phyloP scores from a whole-genome alignment of 345 rosid genomes.

The Zanthoxylum bungeanum region DNA sequence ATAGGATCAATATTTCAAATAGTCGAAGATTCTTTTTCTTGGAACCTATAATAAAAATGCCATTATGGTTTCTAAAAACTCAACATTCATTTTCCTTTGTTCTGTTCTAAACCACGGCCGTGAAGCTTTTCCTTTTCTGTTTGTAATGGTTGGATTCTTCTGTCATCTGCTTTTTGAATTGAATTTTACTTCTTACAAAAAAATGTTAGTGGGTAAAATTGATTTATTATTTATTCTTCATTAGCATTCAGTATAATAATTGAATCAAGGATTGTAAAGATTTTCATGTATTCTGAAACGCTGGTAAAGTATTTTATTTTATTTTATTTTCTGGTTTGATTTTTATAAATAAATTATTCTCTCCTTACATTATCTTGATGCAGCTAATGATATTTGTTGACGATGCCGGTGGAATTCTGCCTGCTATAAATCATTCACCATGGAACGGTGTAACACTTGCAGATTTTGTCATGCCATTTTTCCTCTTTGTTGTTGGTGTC shows the following conservation, averaged over 20 bases:
- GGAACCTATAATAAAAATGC: not conserved
- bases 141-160: not conserved
- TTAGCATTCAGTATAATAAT: not conserved
- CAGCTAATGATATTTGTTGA: slow-evolving; percentile 95
- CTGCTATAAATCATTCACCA: slow-evolving; percentile 84
- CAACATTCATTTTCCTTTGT: not conserved
- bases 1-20: not conserved
- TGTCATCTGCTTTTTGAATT: not conserved
- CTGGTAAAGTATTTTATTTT: not conserved
- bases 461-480: slow-evolving; percentile 92
- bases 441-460: slow-evolving; percentile 90
- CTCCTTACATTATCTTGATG: slow-evolving; percentile 8
- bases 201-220: not conserved
- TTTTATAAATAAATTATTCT: not conserved
- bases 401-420: slow-evolving; percentile 73
- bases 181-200: not conserved
- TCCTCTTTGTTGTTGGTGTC: slow-evolving; percentile 85
- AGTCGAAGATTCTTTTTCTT: not conserved
- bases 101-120: not conserved
- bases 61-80: not conserved
- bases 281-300: not conserved
- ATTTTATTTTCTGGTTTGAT: too few relatives aligned
- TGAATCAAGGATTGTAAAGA: not conserved
- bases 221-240: not conserved
- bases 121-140: not conserved